These are phyloP conservation scores for Nannizziopsis barbatae DNA, from an alignment of 2,329 filamentous ascomycete species.

Conservation along the genomic window DNA sequence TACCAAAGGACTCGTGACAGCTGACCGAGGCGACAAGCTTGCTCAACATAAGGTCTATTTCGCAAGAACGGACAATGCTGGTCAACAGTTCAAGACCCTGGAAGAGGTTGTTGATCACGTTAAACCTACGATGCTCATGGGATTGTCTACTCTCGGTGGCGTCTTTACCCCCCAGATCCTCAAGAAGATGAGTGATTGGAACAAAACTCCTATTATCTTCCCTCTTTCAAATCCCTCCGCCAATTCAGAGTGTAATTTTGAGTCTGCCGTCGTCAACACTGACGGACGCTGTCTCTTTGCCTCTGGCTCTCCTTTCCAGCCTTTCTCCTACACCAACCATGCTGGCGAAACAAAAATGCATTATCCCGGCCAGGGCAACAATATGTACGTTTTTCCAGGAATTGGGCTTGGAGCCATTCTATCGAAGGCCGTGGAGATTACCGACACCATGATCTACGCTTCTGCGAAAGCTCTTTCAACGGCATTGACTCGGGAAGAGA, in stretches of 20 bases:
- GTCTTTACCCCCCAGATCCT: conserved; percentile 86
- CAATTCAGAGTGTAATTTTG: conserved; percentile 96
- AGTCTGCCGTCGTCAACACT: conserved; percentile 82
- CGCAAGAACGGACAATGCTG: conserved; percentile 53
- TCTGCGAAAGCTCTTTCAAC: conserved; percentile 71
- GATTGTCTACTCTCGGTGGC: conserved; percentile 85
- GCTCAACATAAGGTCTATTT: conserved; percentile 75
- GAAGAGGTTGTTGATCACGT: conserved; percentile 91
- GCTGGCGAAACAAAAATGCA: conserved; percentile 53
- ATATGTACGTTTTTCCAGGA: conserved; percentile 92
- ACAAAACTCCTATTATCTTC: conserved; percentile 82
- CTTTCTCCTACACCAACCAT: conserved; percentile 53
- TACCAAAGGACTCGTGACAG: conserved; percentile 88
- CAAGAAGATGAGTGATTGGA: conserved; percentile 49
- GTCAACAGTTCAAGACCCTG: conserved; percentile 60
- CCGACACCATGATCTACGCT: conserved; percentile 93
- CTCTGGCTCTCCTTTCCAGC: conserved; percentile 82
- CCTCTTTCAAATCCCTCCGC: conserved; percentile 90
- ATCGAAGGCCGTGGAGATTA: conserved; percentile 73
- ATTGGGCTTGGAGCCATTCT: conserved; percentile 89
- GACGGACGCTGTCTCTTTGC: conserved; percentile 88
- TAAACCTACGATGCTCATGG: conserved; percentile 87
- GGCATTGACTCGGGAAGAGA: conserved; percentile 68
- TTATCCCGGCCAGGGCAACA: conserved; percentile 67
- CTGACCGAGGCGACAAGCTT: conserved; percentile 83